Base-by-base conservation (phyloP, 805 yeast species). In the Candida verbasci region DNA sequence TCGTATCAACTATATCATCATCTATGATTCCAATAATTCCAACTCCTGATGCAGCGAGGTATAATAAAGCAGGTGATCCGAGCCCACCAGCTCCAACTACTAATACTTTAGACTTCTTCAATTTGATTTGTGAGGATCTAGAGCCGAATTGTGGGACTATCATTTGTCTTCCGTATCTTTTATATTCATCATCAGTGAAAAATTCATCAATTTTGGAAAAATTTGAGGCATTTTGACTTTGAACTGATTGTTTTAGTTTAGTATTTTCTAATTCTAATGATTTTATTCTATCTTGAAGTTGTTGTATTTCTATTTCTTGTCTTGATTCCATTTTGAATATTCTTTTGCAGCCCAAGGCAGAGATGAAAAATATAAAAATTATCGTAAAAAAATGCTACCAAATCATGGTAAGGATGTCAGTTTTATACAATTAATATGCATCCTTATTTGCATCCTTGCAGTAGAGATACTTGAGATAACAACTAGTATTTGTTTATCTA, bases 61-160 rank as follows among this genome's bases (percentile, higher is more conserved):
- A 93, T 29, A 85, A 68, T 33, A 91, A 57, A 0, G 94, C 94
- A 0, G 98, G 97, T 47, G 94, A 82, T 0, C 98, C 97, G 6
- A 93, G 67, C 0, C 99, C 99, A 9, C 98, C 99, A 1, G 97
- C 97, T 1, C 99, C 98, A 6, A 93, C 71, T 0, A 93, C 89
- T 17, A 91, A 58, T 0, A 89, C 74, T 35, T 66, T 74, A 2
- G 91, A 40, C 0, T 56, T 46, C 44, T 79, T 80, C 31, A 93
- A 58, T 29, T 60, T 64, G 6, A 72, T 35, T 55, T 93, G 99
- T 1, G 58, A 40, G 3, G 61, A 35, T 1, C 60, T 42, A 1
- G 69, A 55, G 8, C 88, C 86, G 34, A 88, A 67, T 40, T 77
- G 83, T 3, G 95, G 93, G 2, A 93, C 96, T 17, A 89, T 78